These are phyloP conservation scores for Pisolithus albus DNA, from an alignment of 768 basidiomycete species.

Conservation along the genomic window DNA sequence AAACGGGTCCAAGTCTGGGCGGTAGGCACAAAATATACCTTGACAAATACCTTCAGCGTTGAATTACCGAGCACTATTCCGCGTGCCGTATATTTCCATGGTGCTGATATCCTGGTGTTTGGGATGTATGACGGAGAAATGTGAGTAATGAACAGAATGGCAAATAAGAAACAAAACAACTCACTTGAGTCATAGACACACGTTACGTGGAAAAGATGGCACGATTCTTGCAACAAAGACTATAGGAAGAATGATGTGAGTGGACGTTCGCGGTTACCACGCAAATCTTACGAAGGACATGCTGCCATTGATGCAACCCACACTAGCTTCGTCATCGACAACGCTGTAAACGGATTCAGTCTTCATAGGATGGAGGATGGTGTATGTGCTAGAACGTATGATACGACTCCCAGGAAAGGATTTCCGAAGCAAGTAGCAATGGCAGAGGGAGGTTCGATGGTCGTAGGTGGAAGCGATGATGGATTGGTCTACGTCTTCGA, in stretches of 20 bases:
- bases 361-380: too few species aligned
- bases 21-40: neutral
- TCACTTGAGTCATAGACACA: neutral
- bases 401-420: too few species aligned
- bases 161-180: neutral
- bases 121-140: conserved; percentile 2
- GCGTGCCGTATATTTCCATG: neutral
- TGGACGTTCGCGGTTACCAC: too few species aligned
- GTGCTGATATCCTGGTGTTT: neutral
- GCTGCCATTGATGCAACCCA: too few species aligned
- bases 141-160: neutral
- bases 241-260: neutral
- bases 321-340: too few species aligned
- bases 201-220: neutral
- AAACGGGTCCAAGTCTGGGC: neutral
- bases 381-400: too few species aligned
- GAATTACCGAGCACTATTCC: neutral
- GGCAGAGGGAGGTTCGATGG: too few species aligned
- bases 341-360: too few species aligned
- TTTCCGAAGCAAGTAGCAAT: too few species aligned
- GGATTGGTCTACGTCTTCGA: too few species aligned
- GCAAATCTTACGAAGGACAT: too few species aligned
- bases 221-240: neutral
- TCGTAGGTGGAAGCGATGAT: too few species aligned
- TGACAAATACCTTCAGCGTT: neutral